Evolutionary conservation across 306 rosid species (phyloP).

Genomic region (Leucaena leucocephala): DNA sequence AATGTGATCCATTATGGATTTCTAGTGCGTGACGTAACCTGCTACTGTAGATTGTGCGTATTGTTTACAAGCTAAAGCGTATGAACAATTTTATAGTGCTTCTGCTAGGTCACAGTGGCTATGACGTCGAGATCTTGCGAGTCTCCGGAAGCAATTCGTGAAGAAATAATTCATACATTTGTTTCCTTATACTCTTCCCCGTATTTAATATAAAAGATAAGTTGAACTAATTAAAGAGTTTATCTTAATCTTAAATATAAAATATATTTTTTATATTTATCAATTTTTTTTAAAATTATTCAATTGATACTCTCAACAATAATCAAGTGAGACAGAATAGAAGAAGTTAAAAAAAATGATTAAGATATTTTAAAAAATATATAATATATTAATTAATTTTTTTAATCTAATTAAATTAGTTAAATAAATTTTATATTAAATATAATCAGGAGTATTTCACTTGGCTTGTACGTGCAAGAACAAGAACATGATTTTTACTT

Average conservation of each 20-base stretch:
- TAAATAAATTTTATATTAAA: too few relatives aligned
- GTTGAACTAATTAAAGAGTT: too few relatives aligned
- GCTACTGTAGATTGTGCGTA: background rate
- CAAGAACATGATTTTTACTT: background rate
- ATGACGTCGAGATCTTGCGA: background rate
- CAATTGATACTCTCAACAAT: too few relatives aligned
- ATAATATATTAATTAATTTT: too few relatives aligned
- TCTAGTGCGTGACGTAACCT: constrained; percentile 2
- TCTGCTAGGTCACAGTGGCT: constrained; percentile 19
- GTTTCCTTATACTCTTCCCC: background rate
- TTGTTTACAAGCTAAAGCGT: background rate
- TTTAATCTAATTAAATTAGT: too few relatives aligned
- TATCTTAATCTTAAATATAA: too few relatives aligned
- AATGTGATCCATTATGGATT: constrained; percentile 32
- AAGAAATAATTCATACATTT: constrained; percentile 17
- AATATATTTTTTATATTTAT: too few relatives aligned
- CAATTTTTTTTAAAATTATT: too few relatives aligned
- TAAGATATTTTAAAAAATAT: too few relatives aligned
- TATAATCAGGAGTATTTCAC: background rate
- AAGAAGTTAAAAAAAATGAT: too few relatives aligned
- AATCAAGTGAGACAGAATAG: too few relatives aligned
- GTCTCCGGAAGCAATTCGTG: constrained; percentile 1
- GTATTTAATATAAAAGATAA: too few relatives aligned
- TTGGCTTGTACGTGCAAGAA: constrained; percentile 17
- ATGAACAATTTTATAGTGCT: constrained; percentile 17